Evolutionary conservation across 2,329 filamentous ascomycete genomes (phyloP).

Genomic region (Balansia obtecta): DNA sequence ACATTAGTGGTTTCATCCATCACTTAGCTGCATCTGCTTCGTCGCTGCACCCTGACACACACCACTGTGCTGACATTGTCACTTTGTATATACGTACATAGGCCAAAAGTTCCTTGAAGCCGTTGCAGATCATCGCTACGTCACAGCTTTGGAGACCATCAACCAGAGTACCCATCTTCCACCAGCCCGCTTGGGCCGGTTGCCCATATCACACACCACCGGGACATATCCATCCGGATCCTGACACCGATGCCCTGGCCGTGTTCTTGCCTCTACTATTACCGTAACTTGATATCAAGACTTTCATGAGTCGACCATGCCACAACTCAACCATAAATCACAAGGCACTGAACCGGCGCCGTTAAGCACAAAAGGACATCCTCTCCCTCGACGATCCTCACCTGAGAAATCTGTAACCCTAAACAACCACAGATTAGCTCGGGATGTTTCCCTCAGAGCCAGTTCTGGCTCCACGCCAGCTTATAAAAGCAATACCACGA

Average conservation of each 20-base stretch:
- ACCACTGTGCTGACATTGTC: background rate
- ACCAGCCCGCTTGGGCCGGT: background rate
- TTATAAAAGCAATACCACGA: conserved; percentile 9
- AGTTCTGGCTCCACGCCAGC: conserved; percentile 14
- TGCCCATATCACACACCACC: background rate
- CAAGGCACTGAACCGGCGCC: conserved; percentile 15
- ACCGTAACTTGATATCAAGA: background rate
- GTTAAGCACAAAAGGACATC: conserved; percentile 22
- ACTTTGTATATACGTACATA: background rate
- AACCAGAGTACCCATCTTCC: background rate
- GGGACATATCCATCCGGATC: background rate
- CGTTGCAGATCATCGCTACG: background rate
- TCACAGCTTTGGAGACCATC: background rate
- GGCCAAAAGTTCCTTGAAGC: background rate
- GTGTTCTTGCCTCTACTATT: background rate
- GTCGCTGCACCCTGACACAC: background rate
- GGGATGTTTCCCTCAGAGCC: conserved; percentile 25
- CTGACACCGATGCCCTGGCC: background rate
- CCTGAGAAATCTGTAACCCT: conserved; percentile 36
- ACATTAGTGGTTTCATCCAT: background rate
- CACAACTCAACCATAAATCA: conserved; percentile 12
- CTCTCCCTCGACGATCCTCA: conserved; percentile 30
- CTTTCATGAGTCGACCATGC: conserved; percentile 17
- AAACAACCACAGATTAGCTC: conserved; percentile 31
- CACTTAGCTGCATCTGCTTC: background rate